A percentile compares a stretch with the other conserved stretches of the same genome.
Conservation (phyloP, 2,329 filamentous ascomycete genomes). For the Ophiostoma fasciatum region DNA sequence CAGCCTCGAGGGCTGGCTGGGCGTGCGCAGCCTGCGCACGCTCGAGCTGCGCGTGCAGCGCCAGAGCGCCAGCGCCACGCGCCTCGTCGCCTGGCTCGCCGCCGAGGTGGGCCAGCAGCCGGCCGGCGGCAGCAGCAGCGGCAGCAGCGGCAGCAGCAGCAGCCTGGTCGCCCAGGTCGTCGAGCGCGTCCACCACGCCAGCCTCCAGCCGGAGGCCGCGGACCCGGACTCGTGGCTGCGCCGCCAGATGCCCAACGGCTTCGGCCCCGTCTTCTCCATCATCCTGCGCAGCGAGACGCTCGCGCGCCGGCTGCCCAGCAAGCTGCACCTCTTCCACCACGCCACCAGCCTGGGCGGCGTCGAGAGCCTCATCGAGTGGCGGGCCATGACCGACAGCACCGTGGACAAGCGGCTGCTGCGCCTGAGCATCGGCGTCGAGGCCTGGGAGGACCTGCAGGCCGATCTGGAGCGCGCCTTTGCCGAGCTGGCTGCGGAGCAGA, state of each 20-base stretch:
- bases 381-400: slow-evolving; percentile 65
- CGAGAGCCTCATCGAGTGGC: slow-evolving; percentile 94
- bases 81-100: slow-evolving; percentile 58
- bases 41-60: slow-evolving; percentile 67
- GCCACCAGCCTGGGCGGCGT: slow-evolving; percentile 89
- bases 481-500: slow-evolving; percentile 26
- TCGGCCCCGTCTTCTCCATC: slow-evolving; percentile 75
- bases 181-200: slow-evolving; percentile 52
- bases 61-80: slow-evolving; percentile 57
- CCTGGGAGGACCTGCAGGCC: slow-evolving; percentile 64
- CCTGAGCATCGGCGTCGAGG: slow-evolving; percentile 77
- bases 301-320: slow-evolving; percentile 60
- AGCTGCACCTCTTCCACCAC: slow-evolving; percentile 75
- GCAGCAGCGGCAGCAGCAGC: slow-evolving; percentile 5
- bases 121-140: too few species aligned
- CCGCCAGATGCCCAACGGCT: slow-evolving; percentile 84
- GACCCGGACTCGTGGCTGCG: slow-evolving; percentile 55
- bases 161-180: slow-evolving; percentile 39
- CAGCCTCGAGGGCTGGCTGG: slow-evolving; percentile 82
- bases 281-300: slow-evolving; percentile 42
- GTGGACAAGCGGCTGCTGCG: slow-evolving; percentile 62
- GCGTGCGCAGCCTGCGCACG: slow-evolving; percentile 71
- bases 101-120: slow-evolving; percentile 24
- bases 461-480: slow-evolving; percentile 58
- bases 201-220: slow-evolving; percentile 51